Evolutionary conservation across 2,329 filamentous ascomycete genomes (phyloP).

Genomic region (Phoma sp.): DNA sequence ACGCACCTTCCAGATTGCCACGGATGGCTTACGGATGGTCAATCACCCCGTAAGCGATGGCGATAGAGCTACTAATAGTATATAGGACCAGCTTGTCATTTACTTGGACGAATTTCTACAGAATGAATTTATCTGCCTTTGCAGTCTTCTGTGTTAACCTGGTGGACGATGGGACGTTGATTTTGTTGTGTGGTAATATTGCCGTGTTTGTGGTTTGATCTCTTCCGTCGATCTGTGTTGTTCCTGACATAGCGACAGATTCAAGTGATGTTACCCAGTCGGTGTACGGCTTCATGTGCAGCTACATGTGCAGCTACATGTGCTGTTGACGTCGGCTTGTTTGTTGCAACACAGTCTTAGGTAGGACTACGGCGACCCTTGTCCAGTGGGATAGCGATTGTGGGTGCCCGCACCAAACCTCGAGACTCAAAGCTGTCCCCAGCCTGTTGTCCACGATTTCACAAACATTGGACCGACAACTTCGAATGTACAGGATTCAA

Average conservation of each 20-base stretch:
- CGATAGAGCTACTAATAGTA: constrained; percentile 32
- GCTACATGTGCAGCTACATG: neutral
- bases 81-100: constrained; percentile 27
- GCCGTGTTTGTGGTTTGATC: constrained; percentile 19
- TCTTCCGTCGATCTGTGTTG: constrained; percentile 7
- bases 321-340: neutral
- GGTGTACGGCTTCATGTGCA: neutral
- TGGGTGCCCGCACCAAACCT: too few relatives aligned
- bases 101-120: constrained; percentile 10
- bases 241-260: constrained; percentile 26
- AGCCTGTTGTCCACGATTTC: neutral
- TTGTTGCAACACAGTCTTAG: neutral
- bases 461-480: neutral
- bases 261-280: neutral
- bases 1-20: constrained; percentile 16
- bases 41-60: constrained; percentile 15
- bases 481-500: neutral
- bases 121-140: constrained; percentile 20
- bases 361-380: too few relatives aligned
- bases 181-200: neutral
- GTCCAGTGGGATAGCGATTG: too few relatives aligned
- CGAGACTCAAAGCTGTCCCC: neutral
- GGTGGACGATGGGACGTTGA: neutral
- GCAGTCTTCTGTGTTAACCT: constrained; percentile 11
- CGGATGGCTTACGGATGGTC: constrained; percentile 2